phyloP scores from a whole-genome alignment of 306 rosid species.

The Medicago ruthenica region DNA sequence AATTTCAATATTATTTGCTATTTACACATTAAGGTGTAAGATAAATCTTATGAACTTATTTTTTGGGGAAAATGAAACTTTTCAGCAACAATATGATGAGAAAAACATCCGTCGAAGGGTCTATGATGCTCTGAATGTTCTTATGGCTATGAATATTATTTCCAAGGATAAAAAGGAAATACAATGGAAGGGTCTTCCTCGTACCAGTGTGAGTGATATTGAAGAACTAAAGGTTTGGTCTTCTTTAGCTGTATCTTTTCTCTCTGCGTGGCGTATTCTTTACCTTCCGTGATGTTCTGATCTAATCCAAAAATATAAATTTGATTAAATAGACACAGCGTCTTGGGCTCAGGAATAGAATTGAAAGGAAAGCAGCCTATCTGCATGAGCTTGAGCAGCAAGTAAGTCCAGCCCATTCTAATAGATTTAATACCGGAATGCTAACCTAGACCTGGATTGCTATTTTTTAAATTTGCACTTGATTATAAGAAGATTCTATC shows the following conservation, averaged over 20 bases:
- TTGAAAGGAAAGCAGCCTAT: slow-evolving; percentile 92
- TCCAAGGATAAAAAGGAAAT: slow-evolving; percentile 98
- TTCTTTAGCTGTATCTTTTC: slow-evolving; percentile 27
- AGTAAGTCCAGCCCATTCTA: slow-evolving; percentile 53
- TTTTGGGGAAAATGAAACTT: slow-evolving; percentile 39
- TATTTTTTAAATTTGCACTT: slow-evolving; percentile 31
- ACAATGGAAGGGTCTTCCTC: slow-evolving; percentile 99
- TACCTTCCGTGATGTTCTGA: slow-evolving; percentile 27
- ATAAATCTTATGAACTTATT: slow-evolving; percentile 33
- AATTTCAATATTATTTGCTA: slow-evolving; percentile 35
- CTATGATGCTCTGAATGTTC: slow-evolving; percentile 96
- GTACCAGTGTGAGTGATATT: slow-evolving; percentile 79
- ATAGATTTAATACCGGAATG: slow-evolving; percentile 26
- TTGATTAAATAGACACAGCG: slow-evolving; percentile 75
- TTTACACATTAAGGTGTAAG: slow-evolving; percentile 22
- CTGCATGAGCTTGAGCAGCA: slow-evolving; percentile 95
- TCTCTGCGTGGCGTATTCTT: slow-evolving; percentile 14
- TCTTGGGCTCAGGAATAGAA: slow-evolving; percentile 70
- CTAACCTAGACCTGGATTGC: slow-evolving; percentile 28
- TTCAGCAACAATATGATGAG: slow-evolving; percentile 97
- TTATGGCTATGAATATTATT: slow-evolving; percentile 99
- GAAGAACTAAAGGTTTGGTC: slow-evolving; percentile 85
- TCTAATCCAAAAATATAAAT: slow-evolving; percentile 26
- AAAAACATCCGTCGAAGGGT: slow-evolving; percentile 96
- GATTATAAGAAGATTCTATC: slow-evolving; percentile 18